phyloP scores from a whole-genome alignment of 1,284 basidiomycete species.

The Pascua guehoae region DNA sequence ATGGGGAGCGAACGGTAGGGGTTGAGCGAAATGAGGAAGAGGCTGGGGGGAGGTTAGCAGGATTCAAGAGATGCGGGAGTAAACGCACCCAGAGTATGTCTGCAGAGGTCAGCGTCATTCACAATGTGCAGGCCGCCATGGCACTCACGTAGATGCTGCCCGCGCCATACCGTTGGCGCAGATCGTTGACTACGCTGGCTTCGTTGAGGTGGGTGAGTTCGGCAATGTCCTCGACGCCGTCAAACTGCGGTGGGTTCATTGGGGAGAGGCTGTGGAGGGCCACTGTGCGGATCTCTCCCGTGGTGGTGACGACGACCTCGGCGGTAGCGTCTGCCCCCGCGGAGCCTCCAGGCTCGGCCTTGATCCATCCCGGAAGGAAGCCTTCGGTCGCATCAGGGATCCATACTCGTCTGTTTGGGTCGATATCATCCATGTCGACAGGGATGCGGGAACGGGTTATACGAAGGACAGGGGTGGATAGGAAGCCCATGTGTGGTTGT shows the following conservation, averaged over 20 bases:
- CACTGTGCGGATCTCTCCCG: slow-evolving; percentile 55
- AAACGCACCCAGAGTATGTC: slow-evolving; percentile 48
- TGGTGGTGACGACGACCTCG: slow-evolving; percentile 43
- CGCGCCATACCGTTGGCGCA: slow-evolving; percentile 83
- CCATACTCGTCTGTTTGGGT: slow-evolving; percentile 44
- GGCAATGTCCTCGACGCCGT: slow-evolving; percentile 95
- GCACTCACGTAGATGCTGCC: slow-evolving; percentile 88
- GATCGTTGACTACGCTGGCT: slow-evolving; percentile 96
- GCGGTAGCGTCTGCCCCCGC: slow-evolving; percentile 29
- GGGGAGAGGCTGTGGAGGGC: slow-evolving; percentile 76
- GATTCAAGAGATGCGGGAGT: not conserved
- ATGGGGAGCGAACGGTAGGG: slow-evolving; percentile 91
- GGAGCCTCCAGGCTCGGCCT: slow-evolving; percentile 29
- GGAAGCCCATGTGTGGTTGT: too few relatives aligned
- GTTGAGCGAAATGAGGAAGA: slow-evolving; percentile 95
- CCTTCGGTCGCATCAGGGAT: slow-evolving; percentile 42
- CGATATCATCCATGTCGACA: not conserved
- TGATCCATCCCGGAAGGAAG: slow-evolving; percentile 49
- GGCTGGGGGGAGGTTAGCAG: slow-evolving; percentile 15
- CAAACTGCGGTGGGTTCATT: slow-evolving; percentile 99
- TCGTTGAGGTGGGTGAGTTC: slow-evolving; percentile 98
- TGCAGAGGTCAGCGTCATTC: slow-evolving; percentile 12
- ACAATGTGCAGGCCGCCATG: slow-evolving; percentile 4
- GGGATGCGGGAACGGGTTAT: not conserved
- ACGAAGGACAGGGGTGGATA: too few relatives aligned